phyloP scores from a whole-genome alignment of 495 filamentous ascomycete genomes.

The Penicillium nucicola region DNA sequence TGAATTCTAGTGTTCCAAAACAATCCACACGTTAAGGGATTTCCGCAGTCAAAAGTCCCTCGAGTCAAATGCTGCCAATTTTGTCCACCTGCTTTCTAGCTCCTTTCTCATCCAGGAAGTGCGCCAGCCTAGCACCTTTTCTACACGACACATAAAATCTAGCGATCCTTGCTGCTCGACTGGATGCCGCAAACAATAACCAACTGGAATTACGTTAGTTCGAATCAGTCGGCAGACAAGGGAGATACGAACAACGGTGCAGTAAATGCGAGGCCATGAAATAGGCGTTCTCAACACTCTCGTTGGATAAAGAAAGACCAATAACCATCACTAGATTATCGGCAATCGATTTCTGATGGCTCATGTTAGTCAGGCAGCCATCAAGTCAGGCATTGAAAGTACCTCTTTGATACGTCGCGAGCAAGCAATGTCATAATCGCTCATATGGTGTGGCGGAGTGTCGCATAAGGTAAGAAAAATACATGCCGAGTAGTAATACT shows the following conservation, averaged over 20 bases:
- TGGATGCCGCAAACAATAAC: conserved; percentile 31
- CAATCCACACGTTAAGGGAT: too few species aligned
- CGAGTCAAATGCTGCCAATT: conserved; percentile 20
- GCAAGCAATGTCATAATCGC: conserved; percentile 30
- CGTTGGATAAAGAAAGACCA: conserved; percentile 36
- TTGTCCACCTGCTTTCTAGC: conserved; percentile 29
- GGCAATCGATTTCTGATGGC: conserved; percentile 26
- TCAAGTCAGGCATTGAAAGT: background rate
- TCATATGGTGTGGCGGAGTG: conserved; percentile 15
- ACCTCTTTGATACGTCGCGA: conserved; percentile 28
- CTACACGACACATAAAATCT: conserved; percentile 26
- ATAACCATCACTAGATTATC: conserved; percentile 30
- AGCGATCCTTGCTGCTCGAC: conserved; percentile 32
- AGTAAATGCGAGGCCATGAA: conserved; percentile 39
- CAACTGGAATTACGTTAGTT: conserved; percentile 21
- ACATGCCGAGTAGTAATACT: conserved; percentile 34
- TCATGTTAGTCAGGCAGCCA: background rate
- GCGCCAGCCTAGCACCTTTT: conserved; percentile 33
- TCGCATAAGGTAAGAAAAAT: conserved; percentile 33
- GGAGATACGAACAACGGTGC: conserved; percentile 29
- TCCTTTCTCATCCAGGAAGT: conserved; percentile 31
- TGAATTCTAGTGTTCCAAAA: too few species aligned
- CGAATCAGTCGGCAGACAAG: background rate
- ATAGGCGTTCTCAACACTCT: conserved; percentile 38
- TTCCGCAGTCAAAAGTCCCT: background rate